Evolutionary conservation across 176 grass and related monocot genomes (phyloP).

Genomic region (Bolboschoenus planiculmis): DNA sequence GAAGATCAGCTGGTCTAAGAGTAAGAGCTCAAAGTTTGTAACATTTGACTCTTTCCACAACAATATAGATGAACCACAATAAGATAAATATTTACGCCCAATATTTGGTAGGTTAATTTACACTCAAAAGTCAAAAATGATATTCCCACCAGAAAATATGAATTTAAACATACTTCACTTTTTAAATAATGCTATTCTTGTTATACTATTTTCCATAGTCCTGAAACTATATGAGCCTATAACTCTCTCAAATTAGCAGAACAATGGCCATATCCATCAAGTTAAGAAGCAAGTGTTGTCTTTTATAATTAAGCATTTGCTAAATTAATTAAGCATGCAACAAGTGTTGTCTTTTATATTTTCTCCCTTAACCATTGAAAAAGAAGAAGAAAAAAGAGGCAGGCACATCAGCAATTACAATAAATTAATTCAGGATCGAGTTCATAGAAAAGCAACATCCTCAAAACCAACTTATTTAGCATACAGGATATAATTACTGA

Average conservation of each 20-base stretch:
- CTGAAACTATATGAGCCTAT: not conserved
- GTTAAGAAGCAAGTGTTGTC: too few species aligned
- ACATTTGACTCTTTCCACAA: not conserved
- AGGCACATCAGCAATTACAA: not conserved
- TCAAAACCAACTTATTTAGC: not conserved
- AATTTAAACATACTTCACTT: not conserved
- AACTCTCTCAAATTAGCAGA: not conserved
- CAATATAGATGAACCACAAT: not conserved
- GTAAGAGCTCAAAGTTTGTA: not conserved
- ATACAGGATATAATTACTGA: slow-evolving; percentile 1
- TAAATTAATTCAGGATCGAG: not conserved
- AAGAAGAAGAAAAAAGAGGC: not conserved
- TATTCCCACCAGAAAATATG: not conserved
- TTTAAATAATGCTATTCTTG: not conserved
- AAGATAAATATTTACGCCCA: not conserved
- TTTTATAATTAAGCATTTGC: too few species aligned
- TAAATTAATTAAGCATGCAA: too few species aligned
- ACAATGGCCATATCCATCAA: not conserved
- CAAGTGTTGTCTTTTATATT: too few species aligned
- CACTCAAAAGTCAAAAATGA: not conserved
- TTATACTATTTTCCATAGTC: not conserved
- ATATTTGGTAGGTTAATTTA: not conserved
- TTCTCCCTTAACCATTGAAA: too few species aligned
- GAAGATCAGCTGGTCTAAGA: not conserved
- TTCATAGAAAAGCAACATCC: not conserved